phyloP scores from a whole-genome alignment of 1,284 basidiomycete genomes.

The Cutaneotrichosporon curvatum region DNA sequence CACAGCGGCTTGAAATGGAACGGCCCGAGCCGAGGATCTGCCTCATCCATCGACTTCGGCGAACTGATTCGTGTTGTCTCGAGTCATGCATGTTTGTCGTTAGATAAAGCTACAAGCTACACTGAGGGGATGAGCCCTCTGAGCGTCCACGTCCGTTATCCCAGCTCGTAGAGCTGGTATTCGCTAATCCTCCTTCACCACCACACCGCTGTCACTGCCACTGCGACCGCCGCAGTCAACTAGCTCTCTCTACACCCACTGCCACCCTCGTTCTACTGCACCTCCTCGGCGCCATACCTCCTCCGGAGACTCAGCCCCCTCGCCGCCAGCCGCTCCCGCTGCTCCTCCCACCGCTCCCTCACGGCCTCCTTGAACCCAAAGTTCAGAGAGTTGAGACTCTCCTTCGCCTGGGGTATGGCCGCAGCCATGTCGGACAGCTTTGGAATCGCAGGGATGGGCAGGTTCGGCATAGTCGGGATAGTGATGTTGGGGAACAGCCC shows the following conservation, averaged over 20 bases:
- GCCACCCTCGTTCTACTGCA: not conserved
- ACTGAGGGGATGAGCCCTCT: too few relatives aligned
- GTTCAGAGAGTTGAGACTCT: slow-evolving; percentile 12
- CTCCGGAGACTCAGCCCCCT: not conserved
- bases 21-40: too few relatives aligned
- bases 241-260: not conserved
- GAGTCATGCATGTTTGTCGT: too few relatives aligned
- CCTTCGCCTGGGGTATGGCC: slow-evolving; percentile 16
- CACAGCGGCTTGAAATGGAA: too few relatives aligned
- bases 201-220: too few relatives aligned
- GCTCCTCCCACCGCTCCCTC: slow-evolving; percentile 32
- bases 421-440: slow-evolving; percentile 17
- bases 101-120: too few relatives aligned
- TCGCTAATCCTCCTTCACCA: too few relatives aligned
- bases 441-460: slow-evolving; percentile 18
- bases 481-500: slow-evolving; percentile 20
- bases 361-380: slow-evolving; percentile 33
- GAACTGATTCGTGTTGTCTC: too few relatives aligned
- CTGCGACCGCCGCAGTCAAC: too few relatives aligned
- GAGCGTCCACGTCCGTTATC: too few relatives aligned
- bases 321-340: slow-evolving; percentile 25
- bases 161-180: too few relatives aligned
- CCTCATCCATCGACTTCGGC: too few relatives aligned
- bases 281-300: not conserved
- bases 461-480: slow-evolving; percentile 15